These are phyloP conservation scores for Dunaliella primolecta DNA, from an alignment of 139 green algal genomes.

Conservation along the genomic window DNA sequence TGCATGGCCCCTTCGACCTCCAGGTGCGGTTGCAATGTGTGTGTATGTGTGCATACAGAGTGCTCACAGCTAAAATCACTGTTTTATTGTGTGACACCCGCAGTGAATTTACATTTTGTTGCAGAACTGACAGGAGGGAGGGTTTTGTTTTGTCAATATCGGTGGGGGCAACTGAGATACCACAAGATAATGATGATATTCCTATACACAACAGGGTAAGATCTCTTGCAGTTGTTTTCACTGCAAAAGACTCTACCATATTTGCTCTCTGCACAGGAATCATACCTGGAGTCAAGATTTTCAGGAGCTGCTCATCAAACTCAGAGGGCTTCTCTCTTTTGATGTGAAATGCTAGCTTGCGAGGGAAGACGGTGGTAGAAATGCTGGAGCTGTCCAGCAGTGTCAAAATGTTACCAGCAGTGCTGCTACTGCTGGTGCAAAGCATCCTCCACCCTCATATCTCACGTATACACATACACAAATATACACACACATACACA, in stretches of 20 bases:
- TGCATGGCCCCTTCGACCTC: background rate
- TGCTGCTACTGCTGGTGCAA: too few species aligned
- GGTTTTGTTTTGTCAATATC: background rate
- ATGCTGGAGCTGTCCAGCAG: background rate
- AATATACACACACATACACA: background rate
- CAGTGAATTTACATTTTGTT: background rate
- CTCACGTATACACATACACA: too few species aligned
- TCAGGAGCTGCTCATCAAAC: too few species aligned
- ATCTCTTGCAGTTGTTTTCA: too few species aligned
- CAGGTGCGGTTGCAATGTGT: background rate
- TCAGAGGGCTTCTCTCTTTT: too few species aligned
- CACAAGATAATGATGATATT: background rate
- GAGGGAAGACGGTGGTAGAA: background rate
- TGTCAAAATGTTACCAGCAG: too few species aligned
- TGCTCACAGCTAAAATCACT: too few species aligned
- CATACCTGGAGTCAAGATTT: too few species aligned
- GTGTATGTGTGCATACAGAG: background rate
- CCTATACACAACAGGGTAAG: background rate
- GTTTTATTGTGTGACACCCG: background rate
- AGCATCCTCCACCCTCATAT: too few species aligned
- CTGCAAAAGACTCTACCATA: too few species aligned
- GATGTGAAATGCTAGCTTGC: background rate
- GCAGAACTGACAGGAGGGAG: background rate
- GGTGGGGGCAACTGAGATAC: background rate
- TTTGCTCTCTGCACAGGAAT: too few species aligned